Conservation (phyloP, 2,329 filamentous ascomycete species). For the Aureobasidium namibiae region DNA sequence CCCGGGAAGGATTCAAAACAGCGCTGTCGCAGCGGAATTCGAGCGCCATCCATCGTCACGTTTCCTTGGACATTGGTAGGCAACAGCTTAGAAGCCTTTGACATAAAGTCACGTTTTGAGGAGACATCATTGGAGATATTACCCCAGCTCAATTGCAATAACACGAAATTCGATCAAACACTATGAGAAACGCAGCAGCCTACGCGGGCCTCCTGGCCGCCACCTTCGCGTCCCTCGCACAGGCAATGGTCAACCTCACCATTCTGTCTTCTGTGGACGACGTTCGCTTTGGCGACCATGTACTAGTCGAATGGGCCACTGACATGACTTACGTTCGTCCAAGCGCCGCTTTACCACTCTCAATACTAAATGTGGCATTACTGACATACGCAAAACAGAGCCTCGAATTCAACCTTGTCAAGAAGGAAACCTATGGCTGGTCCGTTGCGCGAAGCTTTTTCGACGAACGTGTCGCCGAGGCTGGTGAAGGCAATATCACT, state of each 20-base stretch:
- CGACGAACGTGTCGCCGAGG: neutral
- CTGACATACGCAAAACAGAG: neutral
- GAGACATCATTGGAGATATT: too few relatives aligned
- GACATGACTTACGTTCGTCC: neutral
- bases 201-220: neutral
- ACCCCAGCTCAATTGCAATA: too few relatives aligned
- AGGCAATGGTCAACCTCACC: neutral
- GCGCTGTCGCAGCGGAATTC: too few relatives aligned
- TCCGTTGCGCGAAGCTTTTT: neutral
- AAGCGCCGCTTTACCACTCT: neutral
- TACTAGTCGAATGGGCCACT: neutral
- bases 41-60: too few relatives aligned
- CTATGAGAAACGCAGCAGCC: neutral
- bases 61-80: too few relatives aligned
- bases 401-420: neutral
- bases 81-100: too few relatives aligned
- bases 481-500: neutral
- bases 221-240: neutral
- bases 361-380: neutral
- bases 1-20: too few relatives aligned
- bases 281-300: neutral
- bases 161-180: neutral
- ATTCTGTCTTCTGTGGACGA: neutral
- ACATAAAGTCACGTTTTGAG: too few relatives aligned
- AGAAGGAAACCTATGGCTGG: neutral